Percentiles rank a stretch among this genome's conserved stretches.
Evolutionary conservation across 2,329 filamentous ascomycete genomes (phyloP).

Genomic region (Xylaria sp.): DNA sequence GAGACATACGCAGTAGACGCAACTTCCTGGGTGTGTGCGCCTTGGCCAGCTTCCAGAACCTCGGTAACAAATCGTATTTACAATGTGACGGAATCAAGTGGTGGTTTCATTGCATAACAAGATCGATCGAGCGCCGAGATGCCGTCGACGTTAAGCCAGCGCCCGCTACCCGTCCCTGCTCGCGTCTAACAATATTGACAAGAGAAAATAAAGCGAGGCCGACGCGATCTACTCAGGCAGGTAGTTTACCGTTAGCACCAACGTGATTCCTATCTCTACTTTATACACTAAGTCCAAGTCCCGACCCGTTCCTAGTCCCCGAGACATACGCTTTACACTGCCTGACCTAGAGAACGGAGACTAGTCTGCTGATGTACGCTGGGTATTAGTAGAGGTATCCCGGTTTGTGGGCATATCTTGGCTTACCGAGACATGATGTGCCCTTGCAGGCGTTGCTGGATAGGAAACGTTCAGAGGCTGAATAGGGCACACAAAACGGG

Average conservation of each 20-base stretch:
- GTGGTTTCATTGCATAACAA: not conserved
- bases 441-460: not conserved
- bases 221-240: not conserved
- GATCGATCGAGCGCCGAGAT: not conserved
- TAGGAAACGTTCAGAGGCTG: constrained; percentile 17
- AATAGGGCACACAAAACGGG: constrained; percentile 21
- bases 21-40: not conserved
- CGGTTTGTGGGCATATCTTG: no score
- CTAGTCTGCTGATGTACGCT: not conserved
- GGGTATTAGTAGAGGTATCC: not conserved
- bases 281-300: not conserved
- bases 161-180: not conserved
- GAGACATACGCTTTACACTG: not conserved
- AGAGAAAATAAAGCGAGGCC: not conserved
- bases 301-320: constrained; percentile 2
- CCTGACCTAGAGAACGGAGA: not conserved
- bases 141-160: not conserved
- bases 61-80: not conserved
- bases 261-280: not conserved
- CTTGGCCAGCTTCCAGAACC: not conserved
- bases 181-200: not conserved
- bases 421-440: not conserved
- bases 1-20: not conserved
- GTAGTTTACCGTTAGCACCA: not conserved
- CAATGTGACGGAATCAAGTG: not conserved